Evolutionary conservation across 306 rosid genomes (phyloP), one percentile per base, ranked within the genome.

Genomic region (Cicer arietinum): DNA sequence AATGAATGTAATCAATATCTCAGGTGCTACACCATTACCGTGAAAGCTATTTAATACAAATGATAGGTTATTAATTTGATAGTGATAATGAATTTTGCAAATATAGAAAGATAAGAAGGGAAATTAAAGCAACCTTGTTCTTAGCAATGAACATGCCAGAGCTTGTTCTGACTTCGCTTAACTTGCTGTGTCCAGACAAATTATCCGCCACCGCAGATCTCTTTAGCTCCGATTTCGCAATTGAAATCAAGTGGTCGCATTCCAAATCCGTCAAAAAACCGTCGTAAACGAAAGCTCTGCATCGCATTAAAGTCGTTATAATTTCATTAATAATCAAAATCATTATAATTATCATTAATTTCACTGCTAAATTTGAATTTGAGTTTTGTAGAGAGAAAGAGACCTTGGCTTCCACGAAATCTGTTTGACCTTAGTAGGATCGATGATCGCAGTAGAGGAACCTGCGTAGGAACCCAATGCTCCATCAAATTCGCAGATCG

Each of bases 331-430:
- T 14, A 30, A 30, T 58, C 61, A 18, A 56, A 56, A 8, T 57
- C 39, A 63, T 16, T 8, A 63, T 37, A 69, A 8, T 4, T 22
- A 7, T 18, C 11, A 74, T 25, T 25, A 12, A 6, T 8, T 35
- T 22, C 7, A 42, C 0, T 12, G 30, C 43, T 1, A 63, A 14
- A 41, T 10, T 54, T 1, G 13, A 46, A 45, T 54, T 39, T 18
- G 17, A 53, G 2, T 5, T 6, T 7, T 25, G 20, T 44, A 47
- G 25, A 40, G 39, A 71, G 77, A 67, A 16, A 43, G 62, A 69
- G 52, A 94, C 99, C 99, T 88, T 37, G 99, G 99, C 53, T 79
- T 92, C 98, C 91, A 85, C 30, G 98, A 95, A 87, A 95, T 22
- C 68, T 88, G 98, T 75, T 83, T 90, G 73, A 86, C 99, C 81